Percentiles rank a stretch among this genome's conserved stretches.
Conservation (phyloP, 768 basidiomycete genomes). For the Neoboletus magnificus region DNA sequence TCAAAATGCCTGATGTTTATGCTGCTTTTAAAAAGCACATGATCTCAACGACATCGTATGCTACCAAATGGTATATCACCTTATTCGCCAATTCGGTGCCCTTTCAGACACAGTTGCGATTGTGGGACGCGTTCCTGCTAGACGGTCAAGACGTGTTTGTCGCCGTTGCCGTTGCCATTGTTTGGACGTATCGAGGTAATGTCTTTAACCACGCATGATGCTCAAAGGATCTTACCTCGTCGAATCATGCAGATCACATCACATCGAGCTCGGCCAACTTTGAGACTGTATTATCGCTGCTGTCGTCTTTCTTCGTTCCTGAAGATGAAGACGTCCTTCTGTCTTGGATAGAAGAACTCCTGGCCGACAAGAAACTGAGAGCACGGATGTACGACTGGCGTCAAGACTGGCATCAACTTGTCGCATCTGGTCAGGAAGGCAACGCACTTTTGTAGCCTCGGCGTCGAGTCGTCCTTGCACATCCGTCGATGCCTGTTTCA, state of each 20-base stretch:
- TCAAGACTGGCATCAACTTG: slow-evolving; percentile 71
- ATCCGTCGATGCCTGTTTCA: neutral
- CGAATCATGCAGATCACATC: slow-evolving; percentile 63
- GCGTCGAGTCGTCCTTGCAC: neutral
- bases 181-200: slow-evolving; percentile 88
- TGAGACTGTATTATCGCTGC: slow-evolving; percentile 85
- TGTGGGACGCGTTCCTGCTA: slow-evolving; percentile 93
- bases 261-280: slow-evolving; percentile 76
- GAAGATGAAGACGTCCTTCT: slow-evolving; percentile 84
- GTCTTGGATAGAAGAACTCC: slow-evolving; percentile 68
- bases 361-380: slow-evolving; percentile 64
- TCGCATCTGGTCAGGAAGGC: slow-evolving; percentile 59
- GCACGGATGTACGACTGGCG: slow-evolving; percentile 74
- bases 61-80: slow-evolving; percentile 99
- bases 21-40: slow-evolving; percentile 80
- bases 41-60: slow-evolving; percentile 92
- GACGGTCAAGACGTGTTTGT: slow-evolving; percentile 91
- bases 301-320: slow-evolving; percentile 94
- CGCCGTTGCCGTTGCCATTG: slow-evolving; percentile 78
- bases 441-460: slow-evolving; percentile 51
- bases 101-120: slow-evolving; percentile 87
- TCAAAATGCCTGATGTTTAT: slow-evolving; percentile 88
- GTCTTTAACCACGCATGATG: slow-evolving; percentile 5
- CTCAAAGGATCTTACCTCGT: slow-evolving; percentile 1
- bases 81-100: slow-evolving; percentile 94